Conservation (phyloP, 495 filamentous ascomycete genomes). For the Oidiodendron maius region DNA sequence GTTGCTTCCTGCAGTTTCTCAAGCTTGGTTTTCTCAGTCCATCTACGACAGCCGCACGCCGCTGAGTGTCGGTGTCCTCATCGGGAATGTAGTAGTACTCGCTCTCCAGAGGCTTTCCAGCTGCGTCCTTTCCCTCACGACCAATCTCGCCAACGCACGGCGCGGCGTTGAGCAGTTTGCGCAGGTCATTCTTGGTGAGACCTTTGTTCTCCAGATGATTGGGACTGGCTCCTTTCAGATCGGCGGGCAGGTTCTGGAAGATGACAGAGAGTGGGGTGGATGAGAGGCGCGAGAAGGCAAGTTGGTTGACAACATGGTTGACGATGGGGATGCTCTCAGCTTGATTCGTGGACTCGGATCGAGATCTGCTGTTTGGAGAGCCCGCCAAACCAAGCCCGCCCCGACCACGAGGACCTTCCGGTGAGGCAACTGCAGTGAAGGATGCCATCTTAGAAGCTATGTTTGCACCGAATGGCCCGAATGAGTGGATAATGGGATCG, state of each 20-base stretch:
- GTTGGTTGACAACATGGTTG: conserved; percentile 88
- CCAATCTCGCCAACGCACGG: conserved; percentile 80
- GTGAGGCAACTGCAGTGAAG: conserved; percentile 36
- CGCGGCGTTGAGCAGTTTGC: conserved; percentile 62
- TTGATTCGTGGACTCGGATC: conserved; percentile 22
- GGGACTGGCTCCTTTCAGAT: conserved; percentile 38
- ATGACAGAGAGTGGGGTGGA: conserved; percentile 87
- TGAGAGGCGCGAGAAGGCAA: conserved; percentile 93
- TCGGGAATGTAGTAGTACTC: conserved; percentile 98
- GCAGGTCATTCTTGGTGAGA: conserved; percentile 55
- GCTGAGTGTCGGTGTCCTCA: conserved; percentile 69
- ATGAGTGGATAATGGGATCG: conserved; percentile 83
- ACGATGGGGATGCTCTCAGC: conserved; percentile 34
- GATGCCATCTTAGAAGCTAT: conserved; percentile 72
- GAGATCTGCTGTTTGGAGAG: conserved; percentile 16
- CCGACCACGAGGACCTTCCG: conserved; percentile 5
- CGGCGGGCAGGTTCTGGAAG: conserved; percentile 72
- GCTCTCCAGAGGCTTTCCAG: conserved; percentile 86
- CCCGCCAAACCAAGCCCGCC: not conserved
- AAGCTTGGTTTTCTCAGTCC: conserved; percentile 82
- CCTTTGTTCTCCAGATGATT: conserved; percentile 39
- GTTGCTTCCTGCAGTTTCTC: conserved; percentile 82
- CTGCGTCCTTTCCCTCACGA: conserved; percentile 91
- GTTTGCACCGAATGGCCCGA: conserved; percentile 81
- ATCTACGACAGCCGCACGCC: conserved; percentile 77